Evolutionary conservation across 2,329 filamentous ascomycete genomes (phyloP).

Genomic region (Colletotrichum sp.): DNA sequence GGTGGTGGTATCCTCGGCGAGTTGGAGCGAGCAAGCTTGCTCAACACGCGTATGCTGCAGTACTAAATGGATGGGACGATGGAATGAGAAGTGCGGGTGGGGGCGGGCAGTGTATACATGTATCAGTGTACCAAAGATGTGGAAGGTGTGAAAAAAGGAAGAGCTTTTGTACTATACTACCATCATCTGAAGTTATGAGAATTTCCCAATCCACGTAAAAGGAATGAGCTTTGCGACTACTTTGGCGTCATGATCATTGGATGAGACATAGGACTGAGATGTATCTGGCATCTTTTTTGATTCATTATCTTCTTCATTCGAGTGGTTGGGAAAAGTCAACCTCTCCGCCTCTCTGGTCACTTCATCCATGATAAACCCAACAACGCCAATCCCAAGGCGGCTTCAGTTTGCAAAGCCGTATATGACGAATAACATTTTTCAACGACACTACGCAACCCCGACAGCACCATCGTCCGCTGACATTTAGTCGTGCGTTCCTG

Average conservation of each 20-base stretch:
- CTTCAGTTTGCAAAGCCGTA: not conserved
- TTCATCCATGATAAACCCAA: not conserved
- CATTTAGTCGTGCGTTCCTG: slow-evolving; percentile 7
- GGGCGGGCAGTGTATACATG: slow-evolving; percentile 1
- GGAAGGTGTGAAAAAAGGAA: not conserved
- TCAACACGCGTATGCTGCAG: slow-evolving; percentile 47
- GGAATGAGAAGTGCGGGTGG: not conserved
- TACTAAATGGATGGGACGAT: not conserved
- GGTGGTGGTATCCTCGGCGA: slow-evolving; percentile 85
- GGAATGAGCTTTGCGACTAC: not conserved
- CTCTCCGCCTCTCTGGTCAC: not conserved
- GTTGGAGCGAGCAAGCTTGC: slow-evolving; percentile 72
- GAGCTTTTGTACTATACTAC: slow-evolving; percentile 14
- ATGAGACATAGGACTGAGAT: not conserved
- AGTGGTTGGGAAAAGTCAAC: not conserved
- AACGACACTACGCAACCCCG: not conserved
- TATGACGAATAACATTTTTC: not conserved
- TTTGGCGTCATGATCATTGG: not conserved
- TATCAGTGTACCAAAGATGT: slow-evolving; percentile 11
- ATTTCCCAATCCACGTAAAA: not conserved
- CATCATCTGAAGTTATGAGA: slow-evolving; percentile 4
- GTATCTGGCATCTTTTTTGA: not conserved
- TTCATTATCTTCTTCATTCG: not conserved
- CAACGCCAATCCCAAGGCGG: not conserved
- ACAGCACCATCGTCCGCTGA: not conserved